A percentile compares a stretch with the other conserved stretches of the same genome.
Conservation (phyloP, 805 yeast species). For the Nakazawaea anatomiae region DNA sequence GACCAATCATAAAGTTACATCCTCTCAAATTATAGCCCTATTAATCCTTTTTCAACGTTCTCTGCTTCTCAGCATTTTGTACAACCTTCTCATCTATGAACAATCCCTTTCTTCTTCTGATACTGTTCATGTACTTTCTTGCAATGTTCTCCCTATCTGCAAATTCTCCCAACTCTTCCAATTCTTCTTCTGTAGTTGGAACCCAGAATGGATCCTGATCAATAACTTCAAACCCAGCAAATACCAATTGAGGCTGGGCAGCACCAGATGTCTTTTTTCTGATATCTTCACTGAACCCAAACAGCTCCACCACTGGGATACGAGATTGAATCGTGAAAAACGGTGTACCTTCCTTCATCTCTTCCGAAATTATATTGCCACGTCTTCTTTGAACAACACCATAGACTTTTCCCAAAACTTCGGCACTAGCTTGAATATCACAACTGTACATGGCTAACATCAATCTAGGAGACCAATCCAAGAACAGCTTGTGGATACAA, state of each 20-base stretch:
- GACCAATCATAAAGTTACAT: too few species aligned
- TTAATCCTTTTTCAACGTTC: constrained; percentile 73
- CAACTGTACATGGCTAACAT: constrained; percentile 91
- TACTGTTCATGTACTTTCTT: constrained; percentile 72
- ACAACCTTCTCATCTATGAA: constrained; percentile 87
- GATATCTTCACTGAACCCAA: constrained; percentile 94
- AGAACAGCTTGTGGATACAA: constrained; percentile 60
- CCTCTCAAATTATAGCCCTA: not conserved
- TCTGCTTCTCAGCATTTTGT: constrained; percentile 88
- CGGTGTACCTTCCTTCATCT: constrained; percentile 97
- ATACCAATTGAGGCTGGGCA: constrained; percentile 92
- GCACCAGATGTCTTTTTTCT: constrained; percentile 93
- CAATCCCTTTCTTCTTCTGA: constrained; percentile 84
- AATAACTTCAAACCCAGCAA: constrained; percentile 79
- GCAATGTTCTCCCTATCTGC: constrained; percentile 94
- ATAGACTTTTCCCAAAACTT: constrained; percentile 91
- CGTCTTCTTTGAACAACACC: constrained; percentile 87
- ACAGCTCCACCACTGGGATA: constrained; percentile 92
- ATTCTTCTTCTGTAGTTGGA: constrained; percentile 94
- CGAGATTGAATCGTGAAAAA: constrained; percentile 82
- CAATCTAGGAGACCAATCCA: constrained; percentile 83
- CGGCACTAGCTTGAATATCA: constrained; percentile 93
- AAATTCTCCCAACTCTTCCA: constrained; percentile 87
- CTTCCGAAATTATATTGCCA: constrained; percentile 84
- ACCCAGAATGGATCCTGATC: constrained; percentile 98